Conservation (phyloP, 2,329 filamentous ascomycete genomes). For the Colletotrichum zoysiae region DNA sequence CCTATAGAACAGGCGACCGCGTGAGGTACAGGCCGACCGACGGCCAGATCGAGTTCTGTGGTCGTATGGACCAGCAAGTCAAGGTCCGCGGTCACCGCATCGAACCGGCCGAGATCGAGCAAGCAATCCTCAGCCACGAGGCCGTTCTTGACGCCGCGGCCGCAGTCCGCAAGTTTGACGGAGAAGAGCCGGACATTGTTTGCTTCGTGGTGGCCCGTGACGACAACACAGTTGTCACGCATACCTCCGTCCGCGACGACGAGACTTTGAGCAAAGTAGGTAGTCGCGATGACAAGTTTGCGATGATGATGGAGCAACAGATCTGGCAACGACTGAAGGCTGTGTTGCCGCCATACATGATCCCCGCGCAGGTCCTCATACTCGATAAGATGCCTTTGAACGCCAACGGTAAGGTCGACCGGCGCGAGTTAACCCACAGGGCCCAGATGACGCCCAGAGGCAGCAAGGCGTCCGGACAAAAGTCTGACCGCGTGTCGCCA, state of each 20-base stretch:
- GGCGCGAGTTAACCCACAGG: slow-evolving; percentile 26
- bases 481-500: slow-evolving; percentile 7
- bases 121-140: slow-evolving; percentile 1
- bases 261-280: neutral
- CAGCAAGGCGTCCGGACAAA: slow-evolving; percentile 2
- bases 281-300: neutral
- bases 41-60: slow-evolving; percentile 25
- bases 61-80: slow-evolving; percentile 16
- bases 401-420: slow-evolving; percentile 43
- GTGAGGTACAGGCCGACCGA: slow-evolving; percentile 41
- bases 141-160: slow-evolving; percentile 7
- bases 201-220: neutral
- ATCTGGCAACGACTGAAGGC: slow-evolving; percentile 21
- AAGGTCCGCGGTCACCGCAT: slow-evolving; percentile 11
- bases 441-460: neutral
- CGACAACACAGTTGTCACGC: neutral
- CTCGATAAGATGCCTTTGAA: slow-evolving; percentile 42
- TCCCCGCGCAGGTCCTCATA: slow-evolving; percentile 28
- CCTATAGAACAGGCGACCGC: slow-evolving; percentile 47
- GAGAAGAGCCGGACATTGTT: slow-evolving; percentile 3
- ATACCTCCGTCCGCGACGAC: neutral
- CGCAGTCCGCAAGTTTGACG: neutral
- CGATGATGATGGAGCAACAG: slow-evolving; percentile 2
- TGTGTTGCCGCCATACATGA: slow-evolving; percentile 42
- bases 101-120: slow-evolving; percentile 17